These are phyloP conservation scores for Hypsizygus marmoreus DNA, from an alignment of 768 basidiomycete genomes.

Conservation along the genomic window DNA sequence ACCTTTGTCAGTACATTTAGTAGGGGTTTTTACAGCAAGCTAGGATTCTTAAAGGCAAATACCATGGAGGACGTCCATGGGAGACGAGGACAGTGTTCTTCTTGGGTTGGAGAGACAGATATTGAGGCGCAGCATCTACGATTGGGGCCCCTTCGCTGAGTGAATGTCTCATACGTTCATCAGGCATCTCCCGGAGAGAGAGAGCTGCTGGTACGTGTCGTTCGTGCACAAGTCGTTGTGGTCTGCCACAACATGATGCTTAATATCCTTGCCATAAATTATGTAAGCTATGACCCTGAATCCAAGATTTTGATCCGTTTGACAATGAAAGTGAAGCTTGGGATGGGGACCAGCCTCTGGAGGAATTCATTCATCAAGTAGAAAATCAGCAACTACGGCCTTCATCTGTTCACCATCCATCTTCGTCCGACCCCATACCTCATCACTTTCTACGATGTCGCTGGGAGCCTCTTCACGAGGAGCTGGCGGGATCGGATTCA, in stretches of 20 bases:
- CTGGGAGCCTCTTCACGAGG: not conserved
- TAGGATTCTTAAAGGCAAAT: constrained; percentile 6
- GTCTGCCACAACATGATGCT: constrained; percentile 5
- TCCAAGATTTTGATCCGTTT: no score
- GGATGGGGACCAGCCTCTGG: not conserved
- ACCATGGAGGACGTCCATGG: constrained; percentile 89
- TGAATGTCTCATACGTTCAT: constrained; percentile 17
- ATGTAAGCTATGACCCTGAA: no score
- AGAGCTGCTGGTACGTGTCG: no score
- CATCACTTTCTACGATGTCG: constrained; percentile 12
- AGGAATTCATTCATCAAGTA: constrained; percentile 32
- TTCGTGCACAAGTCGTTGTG: no score
- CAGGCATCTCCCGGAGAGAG: constrained; percentile 22
- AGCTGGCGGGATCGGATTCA: constrained; percentile 1
- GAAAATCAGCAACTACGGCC: constrained; percentile 39
- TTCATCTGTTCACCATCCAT: constrained; percentile 35
- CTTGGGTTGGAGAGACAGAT: constrained; percentile 42
- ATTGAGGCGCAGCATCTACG: constrained; percentile 9
- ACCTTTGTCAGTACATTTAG: no score
- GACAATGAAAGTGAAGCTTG: no score
- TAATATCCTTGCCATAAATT: constrained; percentile 4
- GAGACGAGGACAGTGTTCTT: constrained; percentile 82
- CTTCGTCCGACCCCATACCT: constrained; percentile 31
- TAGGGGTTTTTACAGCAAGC: no score
- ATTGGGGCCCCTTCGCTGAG: constrained; percentile 12